phyloP scores from a whole-genome alignment of 139 green algal species.

The Monoraphidium neglectum region DNA sequence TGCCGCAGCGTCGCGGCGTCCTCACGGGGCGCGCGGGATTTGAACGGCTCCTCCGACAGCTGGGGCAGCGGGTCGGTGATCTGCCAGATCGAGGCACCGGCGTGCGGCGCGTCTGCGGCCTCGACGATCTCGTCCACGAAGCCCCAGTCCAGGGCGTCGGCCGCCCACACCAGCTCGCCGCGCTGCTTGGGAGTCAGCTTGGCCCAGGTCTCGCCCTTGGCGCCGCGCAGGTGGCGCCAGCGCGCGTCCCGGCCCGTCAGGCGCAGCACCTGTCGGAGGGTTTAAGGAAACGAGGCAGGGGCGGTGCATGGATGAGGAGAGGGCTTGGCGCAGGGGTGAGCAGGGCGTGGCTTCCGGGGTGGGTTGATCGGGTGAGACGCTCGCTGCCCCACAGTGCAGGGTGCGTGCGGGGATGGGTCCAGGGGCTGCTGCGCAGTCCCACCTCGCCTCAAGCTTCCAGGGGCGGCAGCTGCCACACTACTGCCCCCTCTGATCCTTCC shows the following conservation, averaged over 20 bases:
- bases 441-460: no score
- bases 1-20: slow-evolving; percentile 2
- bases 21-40: background rate
- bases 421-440: no score
- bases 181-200: slow-evolving; percentile 16
- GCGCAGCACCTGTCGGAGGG: slow-evolving; percentile 7
- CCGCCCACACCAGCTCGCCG: slow-evolving; percentile 8
- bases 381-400: no score
- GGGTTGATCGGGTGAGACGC: no score
- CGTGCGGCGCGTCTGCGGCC: background rate
- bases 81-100: slow-evolving; percentile 16
- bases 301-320: no score
- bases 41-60: slow-evolving; percentile 15
- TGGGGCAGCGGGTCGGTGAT: slow-evolving; percentile 13
- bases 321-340: no score
- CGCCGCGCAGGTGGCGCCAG: background rate
- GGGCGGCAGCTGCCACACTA: no score
- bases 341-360: no score
- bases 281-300: no score
- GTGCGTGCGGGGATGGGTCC: no score
- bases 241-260: slow-evolving; percentile 12
- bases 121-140: slow-evolving; percentile 19
- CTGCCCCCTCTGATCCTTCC: no score
- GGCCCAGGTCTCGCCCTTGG: no score
- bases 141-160: slow-evolving; percentile 29